Percentiles rank a stretch among this genome's conserved stretches.
These are phyloP conservation scores for Myrica gale DNA, from an alignment of 306 rosid species.

Conservation along the genomic window DNA sequence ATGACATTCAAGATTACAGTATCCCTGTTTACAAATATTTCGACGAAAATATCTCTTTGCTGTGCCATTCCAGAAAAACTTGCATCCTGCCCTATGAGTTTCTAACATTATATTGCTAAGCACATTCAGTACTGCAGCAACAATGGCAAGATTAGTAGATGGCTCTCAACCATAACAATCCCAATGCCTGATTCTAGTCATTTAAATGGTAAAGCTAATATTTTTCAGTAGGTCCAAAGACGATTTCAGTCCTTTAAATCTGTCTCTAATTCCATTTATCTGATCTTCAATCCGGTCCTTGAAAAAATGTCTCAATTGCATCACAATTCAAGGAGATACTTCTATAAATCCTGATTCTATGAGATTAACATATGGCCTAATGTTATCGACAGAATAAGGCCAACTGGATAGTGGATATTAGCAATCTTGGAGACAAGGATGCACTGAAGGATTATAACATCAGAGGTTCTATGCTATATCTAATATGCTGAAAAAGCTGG, in stretches of 20 bases:
- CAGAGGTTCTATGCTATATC: conserved; percentile 17
- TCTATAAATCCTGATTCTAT: background rate
- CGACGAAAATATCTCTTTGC: no score
- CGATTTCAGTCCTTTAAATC: background rate
- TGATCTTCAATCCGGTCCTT: background rate
- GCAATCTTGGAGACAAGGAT: background rate
- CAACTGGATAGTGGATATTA: background rate
- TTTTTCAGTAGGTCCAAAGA: background rate
- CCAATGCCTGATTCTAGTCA: background rate
- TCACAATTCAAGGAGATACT: no score
- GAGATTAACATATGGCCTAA: background rate
- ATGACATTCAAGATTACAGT: no score
- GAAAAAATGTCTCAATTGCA: background rate
- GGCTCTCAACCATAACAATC: background rate
- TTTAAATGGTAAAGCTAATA: background rate
- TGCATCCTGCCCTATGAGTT: background rate
- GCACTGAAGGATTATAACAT: background rate
- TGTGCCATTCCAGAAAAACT: background rate
- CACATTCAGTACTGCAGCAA: background rate
- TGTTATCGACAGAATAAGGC: background rate
- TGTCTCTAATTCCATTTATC: background rate
- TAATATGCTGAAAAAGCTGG: conserved; percentile 13
- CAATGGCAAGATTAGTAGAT: background rate
- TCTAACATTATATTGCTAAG: background rate
- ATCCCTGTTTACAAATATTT: no score